A percentile compares a stretch with the other conserved stretches of the same genome.
phyloP scores from a whole-genome alignment of 495 filamentous ascomycete species.

The Aspergillus panamensis region DNA sequence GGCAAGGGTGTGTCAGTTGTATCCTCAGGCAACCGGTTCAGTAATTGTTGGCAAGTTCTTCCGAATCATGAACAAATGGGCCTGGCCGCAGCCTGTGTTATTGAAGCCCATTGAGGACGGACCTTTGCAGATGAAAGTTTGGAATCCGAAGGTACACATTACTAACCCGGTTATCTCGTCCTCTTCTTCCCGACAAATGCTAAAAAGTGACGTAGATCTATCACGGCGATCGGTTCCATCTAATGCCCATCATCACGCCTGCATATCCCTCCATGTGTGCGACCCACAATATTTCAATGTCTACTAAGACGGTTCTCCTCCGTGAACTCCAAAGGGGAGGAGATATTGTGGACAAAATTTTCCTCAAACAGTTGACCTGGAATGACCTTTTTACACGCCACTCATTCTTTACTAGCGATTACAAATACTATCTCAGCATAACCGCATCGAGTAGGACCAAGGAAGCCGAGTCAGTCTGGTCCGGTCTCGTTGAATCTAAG shows the following conservation, averaged over 20 bases:
- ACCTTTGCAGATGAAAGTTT: slow-evolving; percentile 74
- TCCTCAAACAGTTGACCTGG: slow-evolving; percentile 70
- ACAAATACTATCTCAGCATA: slow-evolving; percentile 91
- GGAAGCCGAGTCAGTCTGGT: slow-evolving; percentile 82
- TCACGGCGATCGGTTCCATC: slow-evolving; percentile 70
- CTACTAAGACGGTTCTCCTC: slow-evolving; percentile 78
- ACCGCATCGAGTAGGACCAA: slow-evolving; percentile 81
- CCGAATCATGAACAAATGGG: slow-evolving; percentile 82
- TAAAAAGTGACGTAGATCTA: slow-evolving; percentile 57
- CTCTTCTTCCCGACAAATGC: neutral
- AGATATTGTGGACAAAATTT: slow-evolving; percentile 77
- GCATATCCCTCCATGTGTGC: slow-evolving; percentile 96
- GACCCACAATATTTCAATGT: slow-evolving; percentile 86
- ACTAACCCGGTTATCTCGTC: neutral
- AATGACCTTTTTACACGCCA: slow-evolving; percentile 83
- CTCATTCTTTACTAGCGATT: slow-evolving; percentile 85
- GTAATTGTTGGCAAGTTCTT: slow-evolving; percentile 92
- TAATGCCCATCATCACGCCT: slow-evolving; percentile 97
- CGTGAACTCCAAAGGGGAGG: slow-evolving; percentile 75
- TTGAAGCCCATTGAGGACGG: slow-evolving; percentile 86
- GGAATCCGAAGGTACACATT: slow-evolving; percentile 80
- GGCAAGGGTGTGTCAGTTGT: slow-evolving; percentile 93
- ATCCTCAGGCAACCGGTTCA: slow-evolving; percentile 84
- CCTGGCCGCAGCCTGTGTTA: slow-evolving; percentile 87
- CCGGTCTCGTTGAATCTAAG: slow-evolving; percentile 89